Conservation (phyloP, 2,329 filamentous ascomycete genomes). For the Talaromyces islandicus region DNA sequence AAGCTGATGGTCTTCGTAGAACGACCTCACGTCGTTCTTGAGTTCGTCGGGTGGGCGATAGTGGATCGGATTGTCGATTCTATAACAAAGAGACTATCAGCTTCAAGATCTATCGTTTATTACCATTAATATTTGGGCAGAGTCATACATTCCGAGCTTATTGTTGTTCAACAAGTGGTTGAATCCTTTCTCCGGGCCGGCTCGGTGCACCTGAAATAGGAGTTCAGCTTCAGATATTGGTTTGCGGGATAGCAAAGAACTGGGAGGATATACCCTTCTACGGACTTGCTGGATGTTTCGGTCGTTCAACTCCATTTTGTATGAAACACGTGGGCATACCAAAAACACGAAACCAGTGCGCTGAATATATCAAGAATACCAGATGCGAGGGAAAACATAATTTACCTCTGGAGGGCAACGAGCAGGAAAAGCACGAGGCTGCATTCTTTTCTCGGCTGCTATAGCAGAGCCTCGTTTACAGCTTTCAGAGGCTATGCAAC, state of each 20-base stretch:
- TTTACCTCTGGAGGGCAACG: not conserved
- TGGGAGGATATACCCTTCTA: not conserved
- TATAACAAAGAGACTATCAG: not conserved
- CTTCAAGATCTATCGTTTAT: not conserved
- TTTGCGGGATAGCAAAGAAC: not conserved
- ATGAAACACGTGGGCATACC: not conserved
- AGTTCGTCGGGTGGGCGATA: constrained; percentile 9
- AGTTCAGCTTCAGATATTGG: not conserved
- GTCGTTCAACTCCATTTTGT: not conserved
- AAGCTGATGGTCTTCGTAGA: constrained; percentile 7
- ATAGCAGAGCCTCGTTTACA: not conserved
- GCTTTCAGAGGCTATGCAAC: not conserved
- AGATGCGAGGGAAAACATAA: not conserved
- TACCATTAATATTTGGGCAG: not conserved
- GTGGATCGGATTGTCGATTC: constrained; percentile 11
- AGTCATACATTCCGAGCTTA: constrained; percentile 9
- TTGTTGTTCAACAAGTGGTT: constrained; percentile 11
- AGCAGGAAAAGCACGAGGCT: not conserved
- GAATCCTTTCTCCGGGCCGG: constrained; percentile 1
- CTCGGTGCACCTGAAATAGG: not conserved
- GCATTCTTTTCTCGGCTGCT: not conserved
- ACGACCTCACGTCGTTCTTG: constrained; percentile 7
- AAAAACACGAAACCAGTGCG: not conserved
- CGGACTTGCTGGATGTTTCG: not conserved
- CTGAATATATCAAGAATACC: not conserved